Base-by-base conservation (phyloP, 2,329 filamentous ascomycete genomes). In the Neopestalotiopsis sp. region DNA sequence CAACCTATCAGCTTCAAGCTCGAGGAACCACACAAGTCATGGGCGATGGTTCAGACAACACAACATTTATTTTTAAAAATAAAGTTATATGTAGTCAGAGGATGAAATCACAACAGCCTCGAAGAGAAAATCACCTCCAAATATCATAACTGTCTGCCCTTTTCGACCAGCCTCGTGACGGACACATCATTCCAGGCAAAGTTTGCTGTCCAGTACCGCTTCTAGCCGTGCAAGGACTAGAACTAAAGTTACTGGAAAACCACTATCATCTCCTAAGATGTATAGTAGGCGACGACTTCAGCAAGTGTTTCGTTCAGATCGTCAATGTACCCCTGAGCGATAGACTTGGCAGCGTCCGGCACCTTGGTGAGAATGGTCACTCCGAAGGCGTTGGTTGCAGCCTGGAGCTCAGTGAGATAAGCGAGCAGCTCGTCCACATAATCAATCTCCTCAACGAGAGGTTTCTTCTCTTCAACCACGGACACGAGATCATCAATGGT, bases 311-410 rank as follows among this genome's bases (percentile, higher is more conserved):
- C 65, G 12, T 66, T 56, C 30, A 66, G 42, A n/a, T 66, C 42
- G 38, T 66, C 42, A 58, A 66, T 60, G 32, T 66, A 66, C 17
- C 65, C 65, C 65, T 66, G 65, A 56, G 65, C 65, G 28, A 66
- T 66, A 32, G 10, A 34, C 49, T 42, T 34, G 17, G 65, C 65
- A 13, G 65, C 65, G 30, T 28, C 40, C 4, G 65, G 65, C 45
- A 66, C 32, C 65, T 66, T 66, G 49, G 65, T 59, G 49, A 66
- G 65, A 56, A 66, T 24, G 17, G 30, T 58, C 28, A 12, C n/a
- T n/a, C 65, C 65, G 38, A 66, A 66, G 34, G 49, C 30, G 17
- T 66, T 56, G 6, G 57, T 66, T 28, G 65, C 65, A 12, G 32
- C 24, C 32, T 66, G 56, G 30, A 58, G 65, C 28, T 34, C 49